phyloP scores from a whole-genome alignment of 768 basidiomycete species.

The Naematelia aurantialba region DNA sequence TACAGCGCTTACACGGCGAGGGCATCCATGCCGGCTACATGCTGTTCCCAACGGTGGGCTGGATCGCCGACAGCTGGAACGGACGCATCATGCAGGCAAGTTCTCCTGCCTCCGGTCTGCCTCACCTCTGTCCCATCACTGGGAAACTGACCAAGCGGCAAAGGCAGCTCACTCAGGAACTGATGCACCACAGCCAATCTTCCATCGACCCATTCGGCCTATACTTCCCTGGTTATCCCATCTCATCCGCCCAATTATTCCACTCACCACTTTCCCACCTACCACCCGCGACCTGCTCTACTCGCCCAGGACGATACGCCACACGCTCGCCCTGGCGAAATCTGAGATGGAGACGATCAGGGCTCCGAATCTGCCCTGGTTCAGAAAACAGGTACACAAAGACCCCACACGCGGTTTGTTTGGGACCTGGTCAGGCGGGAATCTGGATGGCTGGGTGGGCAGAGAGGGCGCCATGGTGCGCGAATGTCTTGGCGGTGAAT shows the following conservation, averaged over 20 bases:
- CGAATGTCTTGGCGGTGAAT: conserved; percentile 50
- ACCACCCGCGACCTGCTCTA: conserved; percentile 54
- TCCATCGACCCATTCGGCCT: conserved; percentile 52
- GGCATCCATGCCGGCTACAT: conserved; percentile 56
- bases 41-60: conserved; percentile 67
- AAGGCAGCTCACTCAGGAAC: background rate
- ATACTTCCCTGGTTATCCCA: conserved; percentile 53
- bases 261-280: conserved; percentile 52
- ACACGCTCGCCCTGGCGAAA: conserved; percentile 61
- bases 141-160: too few species aligned
- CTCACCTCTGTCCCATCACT: background rate
- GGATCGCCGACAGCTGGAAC: conserved; percentile 65
- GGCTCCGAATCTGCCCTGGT: conserved; percentile 56
- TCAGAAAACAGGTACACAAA: conserved; percentile 42
- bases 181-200: conserved; percentile 55
- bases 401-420: conserved; percentile 50
- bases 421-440: conserved; percentile 59
- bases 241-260: conserved; percentile 54
- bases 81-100: conserved; percentile 61
- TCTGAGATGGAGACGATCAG: conserved; percentile 67
- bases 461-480: conserved; percentile 56
- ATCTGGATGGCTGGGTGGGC: conserved; percentile 68
- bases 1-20: conserved; percentile 24
- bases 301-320: conserved; percentile 57
- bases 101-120: background rate